These are phyloP conservation scores for Diaporthe destruens DNA, from an alignment of 2,329 filamentous ascomycete species.

Conservation along the genomic window DNA sequence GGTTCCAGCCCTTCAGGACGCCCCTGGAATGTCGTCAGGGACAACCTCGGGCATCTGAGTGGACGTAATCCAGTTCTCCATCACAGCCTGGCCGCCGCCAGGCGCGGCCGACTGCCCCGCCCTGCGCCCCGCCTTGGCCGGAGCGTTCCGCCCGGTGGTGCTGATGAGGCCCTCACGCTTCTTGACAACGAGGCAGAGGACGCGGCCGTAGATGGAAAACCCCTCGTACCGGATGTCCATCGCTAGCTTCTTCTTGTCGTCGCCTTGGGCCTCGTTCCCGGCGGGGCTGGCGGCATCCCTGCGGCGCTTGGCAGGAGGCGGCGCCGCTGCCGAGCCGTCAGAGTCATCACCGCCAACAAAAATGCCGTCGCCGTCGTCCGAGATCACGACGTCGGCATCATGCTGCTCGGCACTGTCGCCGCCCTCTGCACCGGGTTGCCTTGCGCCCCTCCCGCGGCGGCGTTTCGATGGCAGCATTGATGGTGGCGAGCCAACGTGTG, in stretches of 20 bases:
- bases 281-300: constrained; percentile 51
- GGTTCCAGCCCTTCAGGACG: constrained; percentile 33
- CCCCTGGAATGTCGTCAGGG: constrained; percentile 45
- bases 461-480: constrained; percentile 47
- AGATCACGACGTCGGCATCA: constrained; percentile 45
- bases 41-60: constrained; percentile 72
- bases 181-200: constrained; percentile 89
- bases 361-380: constrained; percentile 40
- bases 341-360: constrained; percentile 47
- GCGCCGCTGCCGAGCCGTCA: constrained; percentile 54
- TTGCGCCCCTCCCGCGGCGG: constrained; percentile 49
- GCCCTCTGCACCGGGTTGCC: constrained; percentile 46
- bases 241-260: constrained; percentile 91
- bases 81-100: constrained; percentile 72
- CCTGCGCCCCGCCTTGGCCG: constrained; percentile 43
- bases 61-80: constrained; percentile 88
- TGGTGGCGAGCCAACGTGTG: constrained; percentile 45
- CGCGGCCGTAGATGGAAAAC: constrained; percentile 94
- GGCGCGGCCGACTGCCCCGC: constrained; percentile 49
- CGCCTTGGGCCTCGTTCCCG: constrained; percentile 53
- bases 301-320: constrained; percentile 60
- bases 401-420: constrained; percentile 53
- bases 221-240: constrained; percentile 93
- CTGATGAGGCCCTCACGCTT: constrained; percentile 63
- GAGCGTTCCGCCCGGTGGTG: constrained; percentile 45